phyloP scores from a whole-genome alignment of 1,284 basidiomycete genomes.

The Ustilago bromivora region DNA sequence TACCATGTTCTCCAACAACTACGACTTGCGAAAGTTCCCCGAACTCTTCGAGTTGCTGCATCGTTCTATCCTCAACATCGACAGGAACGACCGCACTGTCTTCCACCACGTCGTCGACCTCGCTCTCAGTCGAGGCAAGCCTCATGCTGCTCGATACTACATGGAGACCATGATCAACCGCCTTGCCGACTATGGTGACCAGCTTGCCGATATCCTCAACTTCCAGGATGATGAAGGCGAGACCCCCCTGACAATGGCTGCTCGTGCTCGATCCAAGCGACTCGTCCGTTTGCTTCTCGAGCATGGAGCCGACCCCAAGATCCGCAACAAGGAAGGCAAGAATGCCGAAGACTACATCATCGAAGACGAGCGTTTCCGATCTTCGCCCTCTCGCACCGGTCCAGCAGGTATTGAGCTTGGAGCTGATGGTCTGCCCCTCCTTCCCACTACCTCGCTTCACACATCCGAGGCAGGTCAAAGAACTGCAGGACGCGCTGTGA shows the following conservation, averaged over 20 bases:
- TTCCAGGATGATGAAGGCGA: conserved; percentile 99
- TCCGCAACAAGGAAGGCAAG: conserved; percentile 94
- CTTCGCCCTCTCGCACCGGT: conserved; percentile 75
- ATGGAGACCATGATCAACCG: conserved; percentile 95
- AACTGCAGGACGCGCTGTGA: conserved; percentile 79
- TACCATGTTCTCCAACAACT: conserved; percentile 99
- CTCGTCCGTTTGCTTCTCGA: conserved; percentile 95
- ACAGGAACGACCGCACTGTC: conserved; percentile 96
- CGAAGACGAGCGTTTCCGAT: conserved; percentile 96
- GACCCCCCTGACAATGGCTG: conserved; percentile 96
- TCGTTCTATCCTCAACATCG: conserved; percentile 97
- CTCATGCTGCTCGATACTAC: conserved; percentile 97
- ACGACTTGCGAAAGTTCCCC: conserved; percentile 98
- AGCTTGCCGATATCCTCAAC: conserved; percentile 97
- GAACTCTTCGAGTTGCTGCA: conserved; percentile 97
- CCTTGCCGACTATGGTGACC: conserved; percentile 93
- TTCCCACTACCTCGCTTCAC: conserved; percentile 74
- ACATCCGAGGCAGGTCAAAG: conserved; percentile 88
- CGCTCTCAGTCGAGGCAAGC: conserved; percentile 97
- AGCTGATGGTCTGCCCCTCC: conserved; percentile 37
- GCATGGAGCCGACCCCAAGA: conserved; percentile 95
- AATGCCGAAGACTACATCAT: conserved; percentile 98
- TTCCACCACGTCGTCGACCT: conserved; percentile 99
- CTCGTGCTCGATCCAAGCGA: conserved; percentile 94
- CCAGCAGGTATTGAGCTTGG: conserved; percentile 48